Conservation (phyloP, 2,329 filamentous ascomycete genomes). For the Triangularia verruculosa region DNA sequence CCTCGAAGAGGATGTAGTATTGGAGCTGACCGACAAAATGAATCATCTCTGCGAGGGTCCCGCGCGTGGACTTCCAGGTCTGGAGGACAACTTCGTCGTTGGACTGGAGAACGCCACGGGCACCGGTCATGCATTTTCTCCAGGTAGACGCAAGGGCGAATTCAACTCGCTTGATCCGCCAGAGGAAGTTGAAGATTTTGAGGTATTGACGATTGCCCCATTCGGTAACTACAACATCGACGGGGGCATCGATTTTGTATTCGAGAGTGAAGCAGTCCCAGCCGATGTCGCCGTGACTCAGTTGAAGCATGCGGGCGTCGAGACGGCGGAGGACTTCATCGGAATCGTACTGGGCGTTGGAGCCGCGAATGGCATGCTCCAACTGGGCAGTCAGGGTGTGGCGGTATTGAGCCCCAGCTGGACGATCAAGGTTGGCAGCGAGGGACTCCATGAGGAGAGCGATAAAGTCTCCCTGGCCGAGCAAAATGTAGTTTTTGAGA, state of each 20-base stretch:
- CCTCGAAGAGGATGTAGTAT: slow-evolving; percentile 98
- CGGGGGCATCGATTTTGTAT: slow-evolving; percentile 95
- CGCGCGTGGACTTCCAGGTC: slow-evolving; percentile 88
- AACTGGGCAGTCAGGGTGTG: slow-evolving; percentile 97
- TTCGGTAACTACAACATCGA: slow-evolving; percentile 94
- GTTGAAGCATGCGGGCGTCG: slow-evolving; percentile 96
- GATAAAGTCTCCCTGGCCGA: slow-evolving; percentile 97
- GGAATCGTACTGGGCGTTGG: slow-evolving; percentile 93
- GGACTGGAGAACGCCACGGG: slow-evolving; percentile 81
- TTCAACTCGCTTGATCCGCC: slow-evolving; percentile 96
- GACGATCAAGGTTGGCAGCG: slow-evolving; percentile 85
- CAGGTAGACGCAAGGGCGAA: slow-evolving; percentile 89
- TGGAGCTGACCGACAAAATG: slow-evolving; percentile 97
- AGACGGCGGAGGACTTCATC: slow-evolving; percentile 86
- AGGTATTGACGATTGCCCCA: slow-evolving; percentile 96
- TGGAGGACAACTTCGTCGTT: slow-evolving; percentile 65
- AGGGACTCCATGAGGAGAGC: slow-evolving; percentile 95
- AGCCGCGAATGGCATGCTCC: slow-evolving; percentile 94
- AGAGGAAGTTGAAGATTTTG: slow-evolving; percentile 98
- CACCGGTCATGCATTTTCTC: slow-evolving; percentile 93
- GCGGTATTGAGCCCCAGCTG: slow-evolving; percentile 93
- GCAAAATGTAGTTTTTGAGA: slow-evolving; percentile 88
- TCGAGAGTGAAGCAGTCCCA: slow-evolving; percentile 99
- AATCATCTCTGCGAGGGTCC: slow-evolving; percentile 93
- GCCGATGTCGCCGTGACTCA: slow-evolving; percentile 93